These are phyloP conservation scores for Stachybotrys echinatus DNA, from an alignment of 2,329 filamentous ascomycete species.

Conservation along the genomic window DNA sequence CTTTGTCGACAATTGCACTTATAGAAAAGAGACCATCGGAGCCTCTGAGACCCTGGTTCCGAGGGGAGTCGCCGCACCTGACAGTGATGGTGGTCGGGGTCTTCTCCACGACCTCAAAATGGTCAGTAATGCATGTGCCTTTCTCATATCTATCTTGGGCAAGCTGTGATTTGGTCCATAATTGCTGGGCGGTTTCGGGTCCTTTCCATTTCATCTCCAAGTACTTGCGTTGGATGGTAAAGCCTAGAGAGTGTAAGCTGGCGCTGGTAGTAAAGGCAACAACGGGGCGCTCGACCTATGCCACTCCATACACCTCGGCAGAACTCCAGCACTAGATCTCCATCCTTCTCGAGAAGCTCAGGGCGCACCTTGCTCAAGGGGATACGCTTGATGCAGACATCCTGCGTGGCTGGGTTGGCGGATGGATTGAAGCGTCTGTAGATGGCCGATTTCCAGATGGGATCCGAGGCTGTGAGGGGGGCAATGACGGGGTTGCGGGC, in stretches of 20 bases:
- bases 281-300: conserved; percentile 42
- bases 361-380: conserved; percentile 60
- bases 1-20: conserved; percentile 52
- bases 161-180: conserved; percentile 56
- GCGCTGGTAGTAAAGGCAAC: not conserved
- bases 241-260: conserved; percentile 33
- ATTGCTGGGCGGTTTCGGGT: conserved; percentile 50
- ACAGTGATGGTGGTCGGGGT: conserved; percentile 55
- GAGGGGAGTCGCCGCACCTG: conserved; percentile 61
- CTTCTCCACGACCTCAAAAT: conserved; percentile 67
- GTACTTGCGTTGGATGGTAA: conserved; percentile 51
- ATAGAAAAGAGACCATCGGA: conserved; percentile 66
- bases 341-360: conserved; percentile 56
- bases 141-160: conserved; percentile 51
- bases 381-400: conserved; percentile 58
- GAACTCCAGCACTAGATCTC: conserved; percentile 56
- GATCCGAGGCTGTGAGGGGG: conserved; percentile 53
- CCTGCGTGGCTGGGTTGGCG: conserved; percentile 57
- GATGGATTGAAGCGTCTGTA: conserved; percentile 58
- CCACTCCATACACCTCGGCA: conserved; percentile 64
- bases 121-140: conserved; percentile 62
- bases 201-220: conserved; percentile 54
- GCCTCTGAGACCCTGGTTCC: conserved; percentile 47
- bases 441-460: conserved; percentile 51
- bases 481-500: conserved; percentile 51